A percentile compares a stretch with the other conserved stretches of the same genome.
phyloP scores from a whole-genome alignment of 768 basidiomycete species.

The Pulveroboletus ravenelii region DNA sequence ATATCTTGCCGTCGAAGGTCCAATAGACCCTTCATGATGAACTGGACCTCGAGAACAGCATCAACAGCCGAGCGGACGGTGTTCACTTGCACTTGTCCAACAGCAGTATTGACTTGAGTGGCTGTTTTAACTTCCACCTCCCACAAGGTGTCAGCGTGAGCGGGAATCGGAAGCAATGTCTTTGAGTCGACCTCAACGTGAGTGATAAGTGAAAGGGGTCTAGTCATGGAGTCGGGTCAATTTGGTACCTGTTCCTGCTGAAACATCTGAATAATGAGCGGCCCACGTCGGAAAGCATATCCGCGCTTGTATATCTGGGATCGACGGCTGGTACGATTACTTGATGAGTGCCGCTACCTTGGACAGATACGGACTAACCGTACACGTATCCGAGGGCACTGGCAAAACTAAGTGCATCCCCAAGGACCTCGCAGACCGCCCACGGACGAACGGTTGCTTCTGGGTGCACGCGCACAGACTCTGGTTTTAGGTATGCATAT shows the following conservation, averaged over 20 bases:
- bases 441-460: slow-evolving; percentile 86
- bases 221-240: slow-evolving; percentile 1
- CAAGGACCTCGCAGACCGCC: slow-evolving; percentile 73
- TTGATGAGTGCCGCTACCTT: slow-evolving; percentile 1
- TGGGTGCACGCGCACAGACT: slow-evolving; percentile 77
- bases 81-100: slow-evolving; percentile 49
- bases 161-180: slow-evolving; percentile 70
- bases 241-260: slow-evolving; percentile 73
- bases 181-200: slow-evolving; percentile 59
- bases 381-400: slow-evolving; percentile 75
- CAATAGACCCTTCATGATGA: slow-evolving; percentile 78
- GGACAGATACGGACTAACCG: slow-evolving; percentile 19
- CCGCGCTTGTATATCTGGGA: slow-evolving; percentile 81
- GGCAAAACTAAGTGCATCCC: slow-evolving; percentile 77
- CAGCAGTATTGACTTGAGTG: slow-evolving; percentile 66
- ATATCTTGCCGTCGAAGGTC: slow-evolving; percentile 74
- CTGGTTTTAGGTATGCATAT: slow-evolving; percentile 79
- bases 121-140: slow-evolving; percentile 87
- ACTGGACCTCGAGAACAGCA: slow-evolving; percentile 74
- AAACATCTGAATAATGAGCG: slow-evolving; percentile 74
- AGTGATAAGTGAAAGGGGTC: slow-evolving; percentile 6
- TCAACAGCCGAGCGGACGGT: slow-evolving; percentile 69
- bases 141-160: slow-evolving; percentile 79
- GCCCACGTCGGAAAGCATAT: slow-evolving; percentile 68
- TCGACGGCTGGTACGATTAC: slow-evolving; percentile 41